Base-by-base conservation (phyloP, 176 grass and related monocot genomes). In the Eleusine indica region DNA sequence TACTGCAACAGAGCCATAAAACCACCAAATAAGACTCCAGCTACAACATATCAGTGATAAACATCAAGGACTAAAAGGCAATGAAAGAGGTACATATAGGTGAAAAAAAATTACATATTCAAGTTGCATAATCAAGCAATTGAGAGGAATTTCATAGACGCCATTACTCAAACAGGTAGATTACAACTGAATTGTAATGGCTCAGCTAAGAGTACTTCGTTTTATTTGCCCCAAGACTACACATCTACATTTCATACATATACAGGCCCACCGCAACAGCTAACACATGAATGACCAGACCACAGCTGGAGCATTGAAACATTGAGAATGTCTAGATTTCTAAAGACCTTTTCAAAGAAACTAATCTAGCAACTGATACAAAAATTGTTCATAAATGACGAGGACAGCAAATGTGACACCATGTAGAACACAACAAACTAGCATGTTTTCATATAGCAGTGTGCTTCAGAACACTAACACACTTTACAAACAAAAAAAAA, bases 1-100 rank as follows among this genome's bases (percentile, higher is more conserved):
- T 93, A 67, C 90, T 93, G 77, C 67, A 66, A 53, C 39, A 58
- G 14, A 13, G 75, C 76, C 47, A 25, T 4, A 68, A 78, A 37
- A 2, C 9, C 17, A 56, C 1, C 18, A 28, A 19, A 56, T 68
- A 35, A 48, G n/a, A 39, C 4, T 79, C 9, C 3, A 71, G 3
- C 4, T 53, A 1, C 13, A 58, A 29, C 3, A 76, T 17, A 53
- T 29, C 13, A 38, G 28, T 18, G 39, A 21, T 38, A 62, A 68
- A 13, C 2, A 76, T 64, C 57, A 53, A 66, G 51, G 3, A 37
- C 22, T 11, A 66, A 25, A 17, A 44, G 25, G 25, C 6, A 56
- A 9, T 52, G 13, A 46, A 14, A 54, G 7, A 48, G 49, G 19
- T 13, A 2, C 7, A 58, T 13, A 32, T 52, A 32, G 57, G 25